phyloP scores from a whole-genome alignment of 768 basidiomycete species.

The Pisolithus tinctorius region DNA sequence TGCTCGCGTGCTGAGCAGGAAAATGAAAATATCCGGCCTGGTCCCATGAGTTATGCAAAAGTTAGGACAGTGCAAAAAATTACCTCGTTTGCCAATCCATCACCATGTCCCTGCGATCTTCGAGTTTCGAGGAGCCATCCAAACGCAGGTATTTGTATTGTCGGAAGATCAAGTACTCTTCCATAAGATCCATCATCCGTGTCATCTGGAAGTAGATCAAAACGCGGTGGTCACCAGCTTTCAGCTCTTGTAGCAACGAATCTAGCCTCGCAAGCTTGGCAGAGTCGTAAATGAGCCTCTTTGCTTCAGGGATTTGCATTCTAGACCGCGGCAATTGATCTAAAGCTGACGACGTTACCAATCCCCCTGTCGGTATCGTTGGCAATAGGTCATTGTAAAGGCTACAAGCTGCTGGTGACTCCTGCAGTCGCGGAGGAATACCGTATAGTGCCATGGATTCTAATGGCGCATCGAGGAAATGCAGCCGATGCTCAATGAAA shows the following conservation, averaged over 20 bases:
- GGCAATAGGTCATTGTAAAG: constrained; percentile 47
- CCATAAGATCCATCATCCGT: constrained; percentile 98
- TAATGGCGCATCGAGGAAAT: constrained; percentile 57
- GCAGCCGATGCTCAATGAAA: constrained; percentile 66
- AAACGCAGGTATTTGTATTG: constrained; percentile 93
- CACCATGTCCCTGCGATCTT: constrained; percentile 98
- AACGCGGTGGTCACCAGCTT: constrained; percentile 87
- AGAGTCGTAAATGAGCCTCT: constrained; percentile 92
- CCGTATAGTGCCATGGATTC: constrained; percentile 81
- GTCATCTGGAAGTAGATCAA: constrained; percentile 99
- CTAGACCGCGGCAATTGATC: constrained; percentile 74
- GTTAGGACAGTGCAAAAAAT: constrained; percentile 13
- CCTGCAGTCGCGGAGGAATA: constrained; percentile 57
- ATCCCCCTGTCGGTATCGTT: constrained; percentile 56
- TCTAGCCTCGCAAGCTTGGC: constrained; percentile 93
- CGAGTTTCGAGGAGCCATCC: constrained; percentile 90
- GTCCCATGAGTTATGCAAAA: neutral
- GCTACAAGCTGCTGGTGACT: constrained; percentile 47
- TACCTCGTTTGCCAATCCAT: constrained; percentile 98
- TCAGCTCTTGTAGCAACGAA: constrained; percentile 82
- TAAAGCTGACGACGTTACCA: constrained; percentile 57
- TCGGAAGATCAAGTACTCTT: constrained; percentile 94
- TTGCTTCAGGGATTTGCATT: constrained; percentile 93
- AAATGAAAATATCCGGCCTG: constrained; percentile 85
- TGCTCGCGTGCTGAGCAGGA: constrained; percentile 89